A percentile compares a stretch with the other conserved stretches of the same genome.
Evolutionary conservation across 768 basidiomycete species (phyloP).

Genomic region (Mycena crocata): DNA sequence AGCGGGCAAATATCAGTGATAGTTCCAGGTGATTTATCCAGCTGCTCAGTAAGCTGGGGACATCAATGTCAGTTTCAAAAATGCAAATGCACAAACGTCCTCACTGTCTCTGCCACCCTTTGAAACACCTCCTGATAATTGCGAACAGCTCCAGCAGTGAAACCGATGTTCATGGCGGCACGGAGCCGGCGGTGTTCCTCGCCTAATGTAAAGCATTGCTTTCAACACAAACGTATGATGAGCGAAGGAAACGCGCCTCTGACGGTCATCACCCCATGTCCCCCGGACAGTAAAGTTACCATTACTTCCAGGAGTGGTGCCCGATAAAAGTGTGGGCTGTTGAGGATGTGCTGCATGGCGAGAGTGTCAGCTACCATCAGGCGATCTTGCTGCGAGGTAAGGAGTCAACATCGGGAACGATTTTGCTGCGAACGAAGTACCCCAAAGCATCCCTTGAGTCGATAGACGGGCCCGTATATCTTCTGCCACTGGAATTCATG

Average conservation of each 20-base stretch:
- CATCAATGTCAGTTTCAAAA: background rate
- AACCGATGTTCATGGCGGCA: slow-evolving; percentile 2
- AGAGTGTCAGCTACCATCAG: slow-evolving; percentile 17
- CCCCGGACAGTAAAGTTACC: background rate
- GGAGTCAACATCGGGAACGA: background rate
- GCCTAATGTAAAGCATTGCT: background rate
- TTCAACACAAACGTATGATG: background rate
- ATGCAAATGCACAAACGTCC: background rate
- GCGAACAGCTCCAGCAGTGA: slow-evolving; percentile 4
- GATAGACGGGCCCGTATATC: slow-evolving; percentile 1
- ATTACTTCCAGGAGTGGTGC: background rate
- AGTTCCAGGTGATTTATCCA: background rate
- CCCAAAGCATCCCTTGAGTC: slow-evolving; percentile 9
- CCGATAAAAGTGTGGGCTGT: slow-evolving; percentile 4
- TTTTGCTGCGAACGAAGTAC: background rate
- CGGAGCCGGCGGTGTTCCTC: slow-evolving; percentile 4
- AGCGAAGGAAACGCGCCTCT: background rate
- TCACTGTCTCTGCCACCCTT: background rate
- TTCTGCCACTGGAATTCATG: slow-evolving; percentile 20
- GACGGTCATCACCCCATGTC: background rate
- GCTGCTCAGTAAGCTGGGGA: background rate
- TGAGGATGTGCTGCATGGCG: slow-evolving; percentile 7
- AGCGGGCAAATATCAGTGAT: slow-evolving; percentile 1
- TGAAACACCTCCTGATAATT: background rate
- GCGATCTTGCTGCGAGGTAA: slow-evolving; percentile 1